These are phyloP conservation scores for Solanum chiquidenum DNA, from an alignment of 257 asterid species.

Conservation along the genomic window DNA sequence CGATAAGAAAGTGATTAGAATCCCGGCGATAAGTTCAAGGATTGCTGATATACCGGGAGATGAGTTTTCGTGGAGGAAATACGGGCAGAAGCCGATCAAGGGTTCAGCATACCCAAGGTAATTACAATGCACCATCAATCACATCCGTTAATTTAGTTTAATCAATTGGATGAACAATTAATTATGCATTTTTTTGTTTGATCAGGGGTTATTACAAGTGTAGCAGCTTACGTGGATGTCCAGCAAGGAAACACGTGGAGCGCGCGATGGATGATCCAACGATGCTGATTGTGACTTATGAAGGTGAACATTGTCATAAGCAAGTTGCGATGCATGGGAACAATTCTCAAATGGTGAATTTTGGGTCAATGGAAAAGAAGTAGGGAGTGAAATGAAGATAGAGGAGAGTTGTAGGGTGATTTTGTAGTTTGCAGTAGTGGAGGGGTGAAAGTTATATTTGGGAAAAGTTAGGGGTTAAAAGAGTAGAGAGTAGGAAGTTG, in stretches of 20 bases:
- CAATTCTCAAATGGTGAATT: not conserved
- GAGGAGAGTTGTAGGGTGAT: not conserved
- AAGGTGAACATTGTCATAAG: slow-evolving; percentile 65
- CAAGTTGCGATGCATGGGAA: slow-evolving; percentile 32
- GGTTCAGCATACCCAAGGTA: slow-evolving; percentile 89
- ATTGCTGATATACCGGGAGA: slow-evolving; percentile 63
- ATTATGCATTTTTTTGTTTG: no score
- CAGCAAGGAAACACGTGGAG: slow-evolving; percentile 86
- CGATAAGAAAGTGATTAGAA: slow-evolving; percentile 39
- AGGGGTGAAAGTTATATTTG: not conserved
- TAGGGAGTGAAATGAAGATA: not conserved
- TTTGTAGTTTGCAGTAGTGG: not conserved
- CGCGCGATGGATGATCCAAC: slow-evolving; percentile 68
- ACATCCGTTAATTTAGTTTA: not conserved
- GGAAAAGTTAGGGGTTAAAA: not conserved
- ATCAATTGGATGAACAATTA: not conserved
- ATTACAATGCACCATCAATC: slow-evolving; percentile 9
- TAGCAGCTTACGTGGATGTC: slow-evolving; percentile 63
- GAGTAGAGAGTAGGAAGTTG: not conserved
- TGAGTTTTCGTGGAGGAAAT: slow-evolving; percentile 73
- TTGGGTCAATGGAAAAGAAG: not conserved
- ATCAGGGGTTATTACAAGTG: slow-evolving; percentile 77
- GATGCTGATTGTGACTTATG: slow-evolving; percentile 72
- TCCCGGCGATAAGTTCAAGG: slow-evolving; percentile 67
- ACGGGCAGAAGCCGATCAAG: slow-evolving; percentile 81